Evolutionary conservation across 345 rosid genomes (phyloP), one percentile per base, ranked within the genome.

Genomic region (Luvunga scandens): DNA sequence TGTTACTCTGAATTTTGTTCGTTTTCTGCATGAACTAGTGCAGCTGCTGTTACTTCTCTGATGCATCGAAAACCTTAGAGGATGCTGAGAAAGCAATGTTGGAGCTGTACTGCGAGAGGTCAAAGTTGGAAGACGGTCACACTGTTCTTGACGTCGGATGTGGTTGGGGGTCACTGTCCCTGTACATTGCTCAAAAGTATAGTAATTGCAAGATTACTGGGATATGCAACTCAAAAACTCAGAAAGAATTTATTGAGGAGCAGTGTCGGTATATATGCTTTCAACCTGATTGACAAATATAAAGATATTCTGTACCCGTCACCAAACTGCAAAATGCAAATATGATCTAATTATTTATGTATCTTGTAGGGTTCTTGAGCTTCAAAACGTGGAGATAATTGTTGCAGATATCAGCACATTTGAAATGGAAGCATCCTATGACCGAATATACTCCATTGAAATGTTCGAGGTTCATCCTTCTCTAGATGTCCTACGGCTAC

Each of bases 101-200:
- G 85, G 91, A 91, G 83, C 76, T 93, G 7, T 93, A 91, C 59
- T 92, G 98, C 65, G 79, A 88, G 86, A 91, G 93, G 81, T 85
- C 94, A 14, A 78, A 86, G 70, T 76, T 95, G 56, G 85, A 88
- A 83, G 93, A 95, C 79, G 96, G 98, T 6, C 96, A 87, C 33
- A 83, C 83, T 30, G 87, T 95, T 69, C 95, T 95, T 79, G 99
- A 93, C 75, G 85, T 91, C 38, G 99, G 98, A 45, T 93, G 98
- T 81, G 99, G 98, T 1, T 91, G 98, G 98, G 99, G 99, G 1
- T 93, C 98, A 39, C 89, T 95, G 39, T 84, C 88, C 81, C 76
- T 92, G 68, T 88, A 90, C 86, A 87, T 91, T 71, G 98, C 98
- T 14, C 83, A 85, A 62, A 91, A 91, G 69, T 90, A 86, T 56